Conservation (phyloP, 129 eudicot genomes). For the Apium graveolens region DNA sequence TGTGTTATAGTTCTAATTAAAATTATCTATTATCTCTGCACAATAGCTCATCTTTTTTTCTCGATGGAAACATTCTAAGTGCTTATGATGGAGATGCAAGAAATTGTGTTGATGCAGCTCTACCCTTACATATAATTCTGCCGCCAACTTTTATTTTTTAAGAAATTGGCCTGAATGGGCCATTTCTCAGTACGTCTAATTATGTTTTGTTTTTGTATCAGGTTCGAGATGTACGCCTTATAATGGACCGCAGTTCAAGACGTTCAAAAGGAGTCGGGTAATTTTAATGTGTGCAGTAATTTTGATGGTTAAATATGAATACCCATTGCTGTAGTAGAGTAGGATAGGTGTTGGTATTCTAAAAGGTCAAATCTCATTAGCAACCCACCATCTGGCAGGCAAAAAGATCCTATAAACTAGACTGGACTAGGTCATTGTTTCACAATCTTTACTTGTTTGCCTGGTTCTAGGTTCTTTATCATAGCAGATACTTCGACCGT, state of each 20-base stretch:
- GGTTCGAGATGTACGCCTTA: slow-evolving; percentile 85
- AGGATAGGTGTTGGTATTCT: background rate
- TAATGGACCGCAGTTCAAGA: slow-evolving; percentile 84
- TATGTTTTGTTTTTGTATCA: slow-evolving; percentile 18
- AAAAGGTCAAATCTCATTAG: background rate
- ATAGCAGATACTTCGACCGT: background rate
- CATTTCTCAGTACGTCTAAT: background rate
- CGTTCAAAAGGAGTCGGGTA: slow-evolving; percentile 96
- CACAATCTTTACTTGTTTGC: background rate
- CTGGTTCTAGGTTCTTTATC: background rate
- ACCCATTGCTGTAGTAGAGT: background rate
- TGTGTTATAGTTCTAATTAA: background rate
- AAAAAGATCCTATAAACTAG: background rate
- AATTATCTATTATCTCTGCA: background rate
- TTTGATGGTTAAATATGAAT: slow-evolving; percentile 3
- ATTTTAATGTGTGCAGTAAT: slow-evolving; percentile 8
- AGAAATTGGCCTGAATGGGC: background rate
- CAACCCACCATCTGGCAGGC: background rate
- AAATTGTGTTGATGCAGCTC: background rate
- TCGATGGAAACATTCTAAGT: background rate
- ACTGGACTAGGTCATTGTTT: background rate
- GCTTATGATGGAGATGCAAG: background rate
- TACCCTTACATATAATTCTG: background rate
- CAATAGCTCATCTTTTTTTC: background rate
- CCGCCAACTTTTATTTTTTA: background rate